Conservation (phyloP, 2,329 filamentous ascomycete species). For the Aspergillus luchuensis region DNA sequence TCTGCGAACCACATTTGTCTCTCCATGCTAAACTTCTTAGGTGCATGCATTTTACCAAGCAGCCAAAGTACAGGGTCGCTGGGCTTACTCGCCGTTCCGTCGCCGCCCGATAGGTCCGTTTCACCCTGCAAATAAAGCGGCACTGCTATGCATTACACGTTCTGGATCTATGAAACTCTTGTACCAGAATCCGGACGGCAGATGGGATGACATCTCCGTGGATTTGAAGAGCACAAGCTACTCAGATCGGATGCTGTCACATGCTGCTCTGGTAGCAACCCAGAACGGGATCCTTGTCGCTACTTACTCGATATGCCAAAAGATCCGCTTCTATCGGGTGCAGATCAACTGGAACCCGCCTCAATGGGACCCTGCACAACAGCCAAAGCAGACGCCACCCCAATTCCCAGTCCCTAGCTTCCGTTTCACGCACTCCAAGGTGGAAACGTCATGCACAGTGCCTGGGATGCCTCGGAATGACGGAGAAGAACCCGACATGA, state of each 20-base stretch:
- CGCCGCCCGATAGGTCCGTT: constrained; percentile 69
- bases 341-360: constrained; percentile 71
- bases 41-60: constrained; percentile 58
- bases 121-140: constrained; percentile 68
- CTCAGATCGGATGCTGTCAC: constrained; percentile 75
- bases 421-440: constrained; percentile 40
- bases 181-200: constrained; percentile 72
- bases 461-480: constrained; percentile 28
- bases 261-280: constrained; percentile 74
- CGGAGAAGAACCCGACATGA: constrained; percentile 28
- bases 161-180: constrained; percentile 74
- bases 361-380: constrained; percentile 53
- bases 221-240: constrained; percentile 73
- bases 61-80: constrained; percentile 62
- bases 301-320: constrained; percentile 60
- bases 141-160: constrained; percentile 74
- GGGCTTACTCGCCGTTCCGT: constrained; percentile 69
- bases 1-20: too few relatives aligned
- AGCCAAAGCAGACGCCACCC: constrained; percentile 29
- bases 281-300: constrained; percentile 56
- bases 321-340: constrained; percentile 73
- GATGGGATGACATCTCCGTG: constrained; percentile 70
- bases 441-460: constrained; percentile 38
- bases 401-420: constrained; percentile 41
- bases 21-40: constrained; percentile 27